Base-by-base conservation (phyloP, 169 alveolate genomes). In the Plasmodium billcollinsi region DNA sequence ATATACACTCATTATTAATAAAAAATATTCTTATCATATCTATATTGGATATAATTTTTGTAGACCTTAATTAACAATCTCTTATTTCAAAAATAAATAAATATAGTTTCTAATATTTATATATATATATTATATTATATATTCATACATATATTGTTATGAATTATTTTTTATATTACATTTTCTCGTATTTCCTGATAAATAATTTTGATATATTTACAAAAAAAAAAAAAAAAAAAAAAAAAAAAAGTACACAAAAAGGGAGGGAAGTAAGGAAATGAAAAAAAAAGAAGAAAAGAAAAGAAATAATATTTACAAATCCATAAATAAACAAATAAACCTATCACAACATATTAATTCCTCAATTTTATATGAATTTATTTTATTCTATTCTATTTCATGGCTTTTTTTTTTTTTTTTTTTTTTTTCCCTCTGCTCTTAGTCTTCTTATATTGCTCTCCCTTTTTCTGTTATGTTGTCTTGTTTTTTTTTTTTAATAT, bases 181-280 rank as follows among this genome's bases (percentile, higher is more conserved):
- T 78, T 78, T 78, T 78, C 65, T 71, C 50, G 67, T 78, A 74
- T 66, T 43, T 78, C n/a, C 67, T 78, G 67, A 65, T 78, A 76
- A 63, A 50, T 59, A 78, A n/a, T 29, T 78, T 59, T 66, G 89
- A 66, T 43, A 65, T 65, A 50, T 66, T 61, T 24, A 75, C 78
- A 58, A 66, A 56, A 49, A 66, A 78, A 67, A 73, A 52, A 78
- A 78, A 78, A 78, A 50, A 67, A 78, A 78, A 50, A 74, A 33
- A 33, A 33, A 74, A 58, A n/a, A 59, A 33, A 73, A 33, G 0
- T 33, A 33, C 45, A 33, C 4, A 33, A 33, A 33, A 33, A 33
- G 45, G 45, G 45, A 33, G 45, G 45, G 9, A 33, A 33, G 45
- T 33, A 33, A 33, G 45, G 45, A 33, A 33, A 33, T 8, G 45